Evolutionary conservation across 169 alveolate genomes (phyloP), one percentile per base, ranked within the genome.

Genomic region (Eimeria acervulina): DNA sequence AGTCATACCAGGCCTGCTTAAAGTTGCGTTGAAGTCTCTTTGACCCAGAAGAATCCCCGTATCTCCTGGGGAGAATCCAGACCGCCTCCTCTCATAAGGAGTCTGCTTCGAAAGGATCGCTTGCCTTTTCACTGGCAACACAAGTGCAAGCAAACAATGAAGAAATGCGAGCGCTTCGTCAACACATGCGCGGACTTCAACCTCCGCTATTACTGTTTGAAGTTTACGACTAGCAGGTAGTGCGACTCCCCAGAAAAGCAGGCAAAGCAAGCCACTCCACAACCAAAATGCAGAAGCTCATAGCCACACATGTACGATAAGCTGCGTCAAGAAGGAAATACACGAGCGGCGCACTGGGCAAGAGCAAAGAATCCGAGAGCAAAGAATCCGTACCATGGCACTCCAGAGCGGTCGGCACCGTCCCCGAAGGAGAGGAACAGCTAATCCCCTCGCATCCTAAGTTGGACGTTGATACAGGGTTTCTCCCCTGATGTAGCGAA

Each of bases 1-100:
- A 10, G 12, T 23, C 80, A 10, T 85, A 85, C 93, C 76, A 33
- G 63, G 80, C 21, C 93, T n/a, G 12, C 40, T 85, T 4, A 59
- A 36, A 85, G 93, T 85, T 59, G 52, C 93, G 59, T 40, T n/a
- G 40, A 85, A 85, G 81, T 85, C 93, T 4, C n/a, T 31, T 31
- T 85, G 93, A 4, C 93, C 93, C 38, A 85, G 93, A n/a, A 85
- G 93, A 61, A 85, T 33, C 15, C 63, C 40, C 80, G 93, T 59
- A 61, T 85, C 80, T 33, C 80, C 80, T 85, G 81, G 76, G n/a
- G 81, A 55, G 28, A 59, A 85, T 28, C 81, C 80, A 23, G 81
- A 8, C 13, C 6, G 63, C 38, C 12, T 61, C 47, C 93, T 85
- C 31, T 61, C 61, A 81, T 85, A 85, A 21, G 93, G 93, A 8